Percentiles rank a stretch among this genome's conserved stretches.
These are phyloP conservation scores for Asterionellopsis glacialis DNA, from an alignment of 108 stramenopile species.

Conservation along the genomic window DNA sequence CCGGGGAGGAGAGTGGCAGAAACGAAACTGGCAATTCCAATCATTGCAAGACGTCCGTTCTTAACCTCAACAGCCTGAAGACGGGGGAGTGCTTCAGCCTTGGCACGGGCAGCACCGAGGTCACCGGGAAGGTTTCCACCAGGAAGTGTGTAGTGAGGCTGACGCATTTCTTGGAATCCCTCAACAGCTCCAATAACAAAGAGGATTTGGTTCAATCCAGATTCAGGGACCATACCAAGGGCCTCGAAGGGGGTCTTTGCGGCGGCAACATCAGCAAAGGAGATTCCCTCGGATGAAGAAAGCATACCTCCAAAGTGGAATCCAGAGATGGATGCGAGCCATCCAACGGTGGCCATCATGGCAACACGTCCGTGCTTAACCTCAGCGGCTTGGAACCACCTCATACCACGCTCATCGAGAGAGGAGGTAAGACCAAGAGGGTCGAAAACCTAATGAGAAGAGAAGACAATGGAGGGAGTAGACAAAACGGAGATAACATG, in stretches of 20 bases:
- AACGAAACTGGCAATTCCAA: slow-evolving; percentile 82
- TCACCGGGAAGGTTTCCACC: slow-evolving; percentile 63
- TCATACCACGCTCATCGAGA: slow-evolving; percentile 36
- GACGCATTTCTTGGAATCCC: slow-evolving; percentile 17
- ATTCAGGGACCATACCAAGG: slow-evolving; percentile 38
- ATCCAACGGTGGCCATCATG: slow-evolving; percentile 69
- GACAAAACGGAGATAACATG: too few relatives aligned
- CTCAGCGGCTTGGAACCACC: slow-evolving; percentile 50
- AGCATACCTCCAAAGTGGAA: slow-evolving; percentile 67
- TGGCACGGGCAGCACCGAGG: slow-evolving; percentile 54
- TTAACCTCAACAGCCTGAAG: slow-evolving; percentile 64
- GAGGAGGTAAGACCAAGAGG: slow-evolving; percentile 38
- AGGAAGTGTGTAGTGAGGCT: slow-evolving; percentile 38
- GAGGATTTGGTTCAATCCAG: slow-evolving; percentile 58
- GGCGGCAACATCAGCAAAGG: slow-evolving; percentile 47
- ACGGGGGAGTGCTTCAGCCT: slow-evolving; percentile 49
- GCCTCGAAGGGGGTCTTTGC: slow-evolving; percentile 40
- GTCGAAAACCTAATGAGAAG: slow-evolving; percentile 43
- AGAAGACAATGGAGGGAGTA: too few relatives aligned
- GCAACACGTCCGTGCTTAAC: slow-evolving; percentile 76
- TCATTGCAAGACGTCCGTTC: slow-evolving; percentile 92
- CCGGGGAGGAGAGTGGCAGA: slow-evolving; percentile 86
- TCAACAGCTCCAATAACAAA: slow-evolving; percentile 31
- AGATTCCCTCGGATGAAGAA: slow-evolving; percentile 44
- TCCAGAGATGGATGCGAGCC: slow-evolving; percentile 27